Conservation (phyloP, 108 stramenopile species). For the Cyclostephanos tholiformis region DNA sequence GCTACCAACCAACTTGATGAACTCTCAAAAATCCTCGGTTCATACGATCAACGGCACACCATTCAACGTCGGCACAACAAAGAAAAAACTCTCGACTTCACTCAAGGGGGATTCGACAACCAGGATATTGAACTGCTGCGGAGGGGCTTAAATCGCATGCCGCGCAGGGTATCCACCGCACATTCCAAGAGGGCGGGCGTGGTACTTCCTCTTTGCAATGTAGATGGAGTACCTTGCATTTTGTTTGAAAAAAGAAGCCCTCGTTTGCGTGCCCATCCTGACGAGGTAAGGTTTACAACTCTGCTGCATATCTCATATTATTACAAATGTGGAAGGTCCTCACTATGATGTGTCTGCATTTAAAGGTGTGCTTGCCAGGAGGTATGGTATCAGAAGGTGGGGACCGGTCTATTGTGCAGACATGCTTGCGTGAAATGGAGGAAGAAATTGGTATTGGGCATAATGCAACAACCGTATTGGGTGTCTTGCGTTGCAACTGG, state of each 20-base stretch:
- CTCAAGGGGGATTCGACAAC: slow-evolving; percentile 60
- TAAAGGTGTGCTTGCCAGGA: slow-evolving; percentile 78
- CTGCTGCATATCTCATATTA: too few species aligned
- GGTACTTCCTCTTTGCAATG: slow-evolving; percentile 90
- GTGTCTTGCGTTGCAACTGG: slow-evolving; percentile 92
- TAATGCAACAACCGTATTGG: slow-evolving; percentile 62
- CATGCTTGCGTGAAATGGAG: slow-evolving; percentile 93
- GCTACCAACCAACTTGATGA: slow-evolving; percentile 66
- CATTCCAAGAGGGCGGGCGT: slow-evolving; percentile 85
- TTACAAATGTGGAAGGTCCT: too few species aligned
- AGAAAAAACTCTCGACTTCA: slow-evolving; percentile 60
- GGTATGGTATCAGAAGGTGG: slow-evolving; percentile 86
- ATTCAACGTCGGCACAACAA: slow-evolving; percentile 58
- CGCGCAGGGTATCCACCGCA: slow-evolving; percentile 85
- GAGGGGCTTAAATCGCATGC: slow-evolving; percentile 91
- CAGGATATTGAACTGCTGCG: slow-evolving; percentile 76
- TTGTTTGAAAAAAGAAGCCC: slow-evolving; percentile 87
- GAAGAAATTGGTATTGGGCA: slow-evolving; percentile 89
- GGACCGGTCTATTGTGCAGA: slow-evolving; percentile 89
- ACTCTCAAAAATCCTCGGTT: slow-evolving; percentile 67
- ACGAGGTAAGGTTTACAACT: slow-evolving; percentile 68
- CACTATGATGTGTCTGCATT: neutral
- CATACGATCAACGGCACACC: slow-evolving; percentile 76
- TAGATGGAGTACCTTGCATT: slow-evolving; percentile 89
- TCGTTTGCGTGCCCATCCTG: slow-evolving; percentile 79